These are phyloP conservation scores for Phycomyces blakesleeanus DNA, from an alignment of 192 early-diverging fungal species.

Conservation along the genomic window DNA sequence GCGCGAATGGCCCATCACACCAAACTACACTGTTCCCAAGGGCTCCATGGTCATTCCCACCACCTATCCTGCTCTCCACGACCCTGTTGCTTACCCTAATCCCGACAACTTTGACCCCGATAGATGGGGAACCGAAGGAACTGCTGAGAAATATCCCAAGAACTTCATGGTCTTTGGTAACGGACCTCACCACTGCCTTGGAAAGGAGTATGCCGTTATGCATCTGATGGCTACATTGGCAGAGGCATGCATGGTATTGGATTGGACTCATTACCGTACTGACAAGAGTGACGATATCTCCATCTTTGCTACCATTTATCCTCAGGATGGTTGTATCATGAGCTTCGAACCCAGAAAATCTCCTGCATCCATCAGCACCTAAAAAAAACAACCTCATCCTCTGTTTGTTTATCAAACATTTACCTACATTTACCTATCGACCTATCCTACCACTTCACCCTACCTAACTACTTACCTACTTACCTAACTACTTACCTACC, in stretches of 20 bases:
- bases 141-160: constrained; percentile 36
- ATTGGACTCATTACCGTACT: constrained; percentile 36
- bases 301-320: constrained; percentile 42
- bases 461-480: too few species aligned
- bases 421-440: too few species aligned
- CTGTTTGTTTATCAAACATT: too few species aligned
- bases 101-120: constrained; percentile 38
- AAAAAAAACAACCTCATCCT: not conserved
- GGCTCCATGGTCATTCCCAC: constrained; percentile 40
- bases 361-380: constrained; percentile 11
- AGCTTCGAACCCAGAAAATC: constrained; percentile 27
- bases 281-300: constrained; percentile 39
- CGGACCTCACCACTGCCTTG: constrained; percentile 39
- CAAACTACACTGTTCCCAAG: constrained; percentile 36
- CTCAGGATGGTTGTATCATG: constrained; percentile 37
- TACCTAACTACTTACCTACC: too few species aligned
- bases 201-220: constrained; percentile 37
- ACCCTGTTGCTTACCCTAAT: constrained; percentile 34
- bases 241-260: constrained; percentile 28
- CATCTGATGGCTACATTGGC: constrained; percentile 33
- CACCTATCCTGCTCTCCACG: constrained; percentile 39
- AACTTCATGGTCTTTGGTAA: constrained; percentile 42
- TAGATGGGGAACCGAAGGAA: constrained; percentile 33
- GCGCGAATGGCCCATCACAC: constrained; percentile 29
- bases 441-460: too few species aligned